Evolutionary conservation across 2,329 filamentous ascomycete genomes (phyloP), one percentile per base, ranked within the genome.

Genomic region (Calonectria multiphialidica): DNA sequence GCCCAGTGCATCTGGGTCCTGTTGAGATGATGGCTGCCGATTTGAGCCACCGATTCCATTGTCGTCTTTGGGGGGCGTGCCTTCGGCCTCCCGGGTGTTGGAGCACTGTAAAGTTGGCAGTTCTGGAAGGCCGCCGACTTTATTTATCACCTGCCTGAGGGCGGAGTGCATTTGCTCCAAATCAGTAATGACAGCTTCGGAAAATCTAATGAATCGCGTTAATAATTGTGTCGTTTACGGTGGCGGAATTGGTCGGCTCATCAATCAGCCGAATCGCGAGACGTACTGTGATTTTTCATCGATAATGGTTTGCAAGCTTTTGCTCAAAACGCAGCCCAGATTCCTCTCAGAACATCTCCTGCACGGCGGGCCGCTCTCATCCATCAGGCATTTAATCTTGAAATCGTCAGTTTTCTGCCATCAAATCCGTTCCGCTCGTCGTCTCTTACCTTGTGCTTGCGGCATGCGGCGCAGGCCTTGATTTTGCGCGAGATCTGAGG

Each of bases 361-460:
- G 72, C 84, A 86, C 3, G 83, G 83, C 2, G 84, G 83, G 0
- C 83, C 83, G 30, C 77, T 80, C 42, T 84, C 82, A 57, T 85
- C 83, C 83, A 86, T 86, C 53, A 85, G 73, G 53, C 84, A 86
- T 74, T 84, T 84, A 66, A 86, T 85, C 84, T 85, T 30, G 25
- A 35, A 18, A 55, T 0, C 10, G 45, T 61, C 25, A 68, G 35
- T 21, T n/a, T 68, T n/a, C n/a, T 21, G 28, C 18, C 28, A 23
- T 28, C 18, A 9, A 30, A 25, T 13, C 21, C 13, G 1, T n/a
- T 33, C 7, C 13, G 15, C 30, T 18, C 13, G 7, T 61, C 16
- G 16, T 3, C n/a, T 57, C 72, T 70, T 44, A 84, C 83, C 79
- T 86, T 86, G 70, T 84, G 83, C 68, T 84, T 85, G 4, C 84